Evolutionary conservation across 345 rosid genomes (phyloP), one percentile per base, ranked within the genome.

Genomic region (Punica granatum): DNA sequence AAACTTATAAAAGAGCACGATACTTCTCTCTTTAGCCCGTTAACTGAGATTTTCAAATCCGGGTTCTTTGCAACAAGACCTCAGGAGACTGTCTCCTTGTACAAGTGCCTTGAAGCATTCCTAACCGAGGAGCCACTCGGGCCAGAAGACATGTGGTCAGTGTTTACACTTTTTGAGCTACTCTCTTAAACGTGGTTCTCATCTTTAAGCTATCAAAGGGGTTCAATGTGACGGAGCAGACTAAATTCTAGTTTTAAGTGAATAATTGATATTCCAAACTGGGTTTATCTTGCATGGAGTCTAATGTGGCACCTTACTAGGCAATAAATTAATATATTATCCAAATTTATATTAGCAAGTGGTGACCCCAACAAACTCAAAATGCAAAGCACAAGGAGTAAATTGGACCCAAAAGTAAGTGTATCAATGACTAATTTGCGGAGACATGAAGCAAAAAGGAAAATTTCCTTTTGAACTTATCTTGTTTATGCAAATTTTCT

Each of bases 91-190:
- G 86, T 84, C 70, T 85, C 98, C 60, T 80, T 92, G 67, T 90
- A 88, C 78, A 92, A 83, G 69, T 92, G 98, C 80, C 97, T 92
- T 62, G 96, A 92, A 86, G 94, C 99, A 69, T 95, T 95, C 89
- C 78, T 95, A 75, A 92, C 73, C 51, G 97, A 88, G 79, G 98
- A 95, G 84, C 99, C 98, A 25, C 96, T 95, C 77, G 99, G 99
- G 73, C 99, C 97, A 34, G 98, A 95, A 75, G 99, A 95, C 78
- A 95, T 92, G 99, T 92, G 97, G 99, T 95, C 51, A 85, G 96
- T 85, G 61, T 66, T 63, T 54, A 28, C 19, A 70, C n/a, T 65
- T 43, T 49, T 7, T n/a, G 23, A 63, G 43, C 26, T 35, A 19
- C 28, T 7, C 13, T 21, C 31, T 35, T 61, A 14, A 28, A 18